A percentile compares a stretch with the other conserved stretches of the same genome.
Evolutionary conservation across 192 early-diverging fungal species (phyloP).

Genomic region (Lunasporangiospora selenospora): DNA sequence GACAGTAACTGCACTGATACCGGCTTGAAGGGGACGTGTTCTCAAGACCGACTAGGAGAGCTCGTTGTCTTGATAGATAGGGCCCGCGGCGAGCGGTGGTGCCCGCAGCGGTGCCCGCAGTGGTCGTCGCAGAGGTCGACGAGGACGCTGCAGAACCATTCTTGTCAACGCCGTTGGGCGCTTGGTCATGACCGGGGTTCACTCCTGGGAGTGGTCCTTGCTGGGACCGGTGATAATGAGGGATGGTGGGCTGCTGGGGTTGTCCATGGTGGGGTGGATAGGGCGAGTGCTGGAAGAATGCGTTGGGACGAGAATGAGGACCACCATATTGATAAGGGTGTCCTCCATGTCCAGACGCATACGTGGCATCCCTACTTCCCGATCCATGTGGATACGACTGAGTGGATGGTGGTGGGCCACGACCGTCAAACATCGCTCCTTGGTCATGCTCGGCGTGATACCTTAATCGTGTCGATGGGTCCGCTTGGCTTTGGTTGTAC

Average conservation of each 20-base stretch:
- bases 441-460: constrained; percentile 2
- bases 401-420: not conserved
- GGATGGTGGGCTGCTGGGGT: not conserved
- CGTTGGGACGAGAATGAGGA: too few species aligned
- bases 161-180: not conserved
- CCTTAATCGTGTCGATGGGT: not conserved
- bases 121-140: not conserved
- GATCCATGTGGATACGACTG: not conserved
- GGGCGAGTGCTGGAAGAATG: too few species aligned
- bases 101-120: not conserved
- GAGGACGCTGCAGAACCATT: not conserved
- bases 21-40: constrained; percentile 42
- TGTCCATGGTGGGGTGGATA: not conserved
- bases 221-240: not conserved
- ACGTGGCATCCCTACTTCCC: too few species aligned
- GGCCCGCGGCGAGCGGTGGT: constrained; percentile 23
- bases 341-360: too few species aligned
- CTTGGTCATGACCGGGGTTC: not conserved
- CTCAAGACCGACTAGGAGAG: constrained; percentile 29
- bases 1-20: constrained; percentile 67
- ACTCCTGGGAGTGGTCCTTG: not conserved
- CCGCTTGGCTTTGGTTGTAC: not conserved
- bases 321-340: too few species aligned
- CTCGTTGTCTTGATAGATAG: constrained; percentile 24
- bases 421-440: not conserved